phyloP scores from a whole-genome alignment of 2,329 filamentous ascomycete genomes.

The Aureobasidium vineae region DNA sequence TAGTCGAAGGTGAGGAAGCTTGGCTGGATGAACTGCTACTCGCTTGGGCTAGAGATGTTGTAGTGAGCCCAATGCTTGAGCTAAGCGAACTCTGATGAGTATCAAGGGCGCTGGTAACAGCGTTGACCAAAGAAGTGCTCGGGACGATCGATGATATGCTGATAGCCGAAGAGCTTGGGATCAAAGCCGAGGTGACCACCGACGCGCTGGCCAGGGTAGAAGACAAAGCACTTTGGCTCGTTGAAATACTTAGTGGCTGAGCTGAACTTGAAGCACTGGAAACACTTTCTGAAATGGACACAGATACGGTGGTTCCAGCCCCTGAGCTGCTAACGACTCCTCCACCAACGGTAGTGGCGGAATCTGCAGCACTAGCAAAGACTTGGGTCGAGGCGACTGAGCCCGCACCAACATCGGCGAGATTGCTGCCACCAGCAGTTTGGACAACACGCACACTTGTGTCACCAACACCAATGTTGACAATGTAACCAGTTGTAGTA shows the following conservation, averaged over 20 bases:
- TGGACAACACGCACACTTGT: background rate
- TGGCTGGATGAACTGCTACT: background rate
- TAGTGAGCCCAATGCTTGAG: background rate
- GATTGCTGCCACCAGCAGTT: constrained; percentile 18
- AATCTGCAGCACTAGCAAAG: background rate
- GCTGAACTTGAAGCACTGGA: background rate
- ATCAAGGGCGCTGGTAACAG: background rate
- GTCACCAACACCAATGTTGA: background rate
- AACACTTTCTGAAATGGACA: background rate
- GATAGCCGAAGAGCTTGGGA: background rate
- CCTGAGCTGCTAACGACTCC: background rate
- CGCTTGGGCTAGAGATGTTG: background rate
- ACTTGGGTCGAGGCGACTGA: constrained; percentile 3
- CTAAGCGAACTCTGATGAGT: background rate
- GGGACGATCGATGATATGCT: background rate
- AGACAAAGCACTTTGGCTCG: background rate
- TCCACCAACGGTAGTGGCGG: background rate
- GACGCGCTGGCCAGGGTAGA: background rate
- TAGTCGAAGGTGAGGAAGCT: background rate
- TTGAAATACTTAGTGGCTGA: background rate
- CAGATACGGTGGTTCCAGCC: background rate
- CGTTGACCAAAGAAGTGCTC: background rate
- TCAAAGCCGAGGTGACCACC: background rate
- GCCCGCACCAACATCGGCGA: background rate
- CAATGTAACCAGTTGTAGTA: background rate